Base-by-base conservation (phyloP, 2,329 filamentous ascomycete genomes). In the Magnaporthiopsis poae region DNA sequence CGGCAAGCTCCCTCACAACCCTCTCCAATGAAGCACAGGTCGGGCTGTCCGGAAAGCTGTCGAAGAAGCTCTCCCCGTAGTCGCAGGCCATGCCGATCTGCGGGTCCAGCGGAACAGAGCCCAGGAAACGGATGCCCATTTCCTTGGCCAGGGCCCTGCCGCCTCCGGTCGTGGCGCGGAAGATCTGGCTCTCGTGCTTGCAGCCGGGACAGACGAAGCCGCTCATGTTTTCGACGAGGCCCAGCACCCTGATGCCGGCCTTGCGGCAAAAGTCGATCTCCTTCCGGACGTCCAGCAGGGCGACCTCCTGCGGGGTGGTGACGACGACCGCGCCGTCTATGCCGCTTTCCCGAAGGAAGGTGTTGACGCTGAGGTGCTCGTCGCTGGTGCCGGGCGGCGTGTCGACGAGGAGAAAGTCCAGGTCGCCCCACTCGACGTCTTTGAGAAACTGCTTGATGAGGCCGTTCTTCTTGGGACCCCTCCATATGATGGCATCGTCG, bases 191-290 rank as follows among this genome's bases (percentile, higher is more conserved):
- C 75, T 87, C 81, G 70, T 92, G 88, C 66, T 87, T 90, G 78
- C 95, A 99, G 67, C 91, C 94, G 12, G 93, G 93, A 74, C 95
- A 99, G 65, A 99, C 93, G 72, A 98, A 99, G 3, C 92, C 92
- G 67, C 89, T 91, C 95, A 99, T 99, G 75, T 99, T 99, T 81
- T 99, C 95, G 21, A 96, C 95, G 60, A 99, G 81, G 0, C 95
- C 95, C 3, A 99, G 77, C 8, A 99, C 86, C 63, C 83, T 85
- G 71, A 99, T 98, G 4, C 91, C 92, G 0, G 95, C 95, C 79
- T 99, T 99, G 67, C 88, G 84, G 78, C 96, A 99, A 74, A 99
- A 99, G 74, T 99, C 94, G 67, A 99, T 94, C 78, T 99, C 95
- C 79, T 97, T 98, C 71, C 95, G 83, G 15, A 99, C 95, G 75